These are phyloP conservation scores for Tanacetum coccineum DNA, from an alignment of 129 eudicot species.

Conservation along the genomic window DNA sequence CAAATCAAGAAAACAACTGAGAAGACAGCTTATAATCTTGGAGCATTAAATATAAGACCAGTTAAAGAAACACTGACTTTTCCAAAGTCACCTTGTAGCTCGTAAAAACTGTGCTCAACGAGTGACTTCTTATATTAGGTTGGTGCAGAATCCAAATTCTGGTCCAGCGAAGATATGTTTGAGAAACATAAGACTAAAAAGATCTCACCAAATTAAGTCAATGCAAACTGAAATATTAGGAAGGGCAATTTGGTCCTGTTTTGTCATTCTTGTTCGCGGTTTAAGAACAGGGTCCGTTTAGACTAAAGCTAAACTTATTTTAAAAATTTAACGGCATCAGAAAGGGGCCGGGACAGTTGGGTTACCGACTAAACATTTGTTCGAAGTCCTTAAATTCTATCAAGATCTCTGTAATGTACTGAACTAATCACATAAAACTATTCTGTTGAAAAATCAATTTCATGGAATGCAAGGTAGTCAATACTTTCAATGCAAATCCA, in stretches of 20 bases:
- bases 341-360: neutral
- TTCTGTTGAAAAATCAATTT: no score
- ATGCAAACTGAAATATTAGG: no score
- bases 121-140: constrained; percentile 47
- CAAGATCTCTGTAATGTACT: neutral
- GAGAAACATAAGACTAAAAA: constrained; percentile 11
- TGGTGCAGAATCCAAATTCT: constrained; percentile 60
- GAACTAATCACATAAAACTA: no score
- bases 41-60: neutral
- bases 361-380: neutral
- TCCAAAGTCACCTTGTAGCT: constrained; percentile 62
- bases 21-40: neutral
- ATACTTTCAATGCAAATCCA: no score
- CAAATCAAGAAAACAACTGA: neutral
- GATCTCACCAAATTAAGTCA: neutral
- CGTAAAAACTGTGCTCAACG: constrained; percentile 65
- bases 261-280: neutral
- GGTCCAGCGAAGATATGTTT: neutral
- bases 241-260: neutral
- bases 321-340: neutral
- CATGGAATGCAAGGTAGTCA: no score
- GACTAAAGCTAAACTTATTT: neutral
- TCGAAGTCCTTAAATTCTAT: no score
- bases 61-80: constrained; percentile 50
- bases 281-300: no score